phyloP scores from a whole-genome alignment of 768 basidiomycete species.

The Cyathus striatus region DNA sequence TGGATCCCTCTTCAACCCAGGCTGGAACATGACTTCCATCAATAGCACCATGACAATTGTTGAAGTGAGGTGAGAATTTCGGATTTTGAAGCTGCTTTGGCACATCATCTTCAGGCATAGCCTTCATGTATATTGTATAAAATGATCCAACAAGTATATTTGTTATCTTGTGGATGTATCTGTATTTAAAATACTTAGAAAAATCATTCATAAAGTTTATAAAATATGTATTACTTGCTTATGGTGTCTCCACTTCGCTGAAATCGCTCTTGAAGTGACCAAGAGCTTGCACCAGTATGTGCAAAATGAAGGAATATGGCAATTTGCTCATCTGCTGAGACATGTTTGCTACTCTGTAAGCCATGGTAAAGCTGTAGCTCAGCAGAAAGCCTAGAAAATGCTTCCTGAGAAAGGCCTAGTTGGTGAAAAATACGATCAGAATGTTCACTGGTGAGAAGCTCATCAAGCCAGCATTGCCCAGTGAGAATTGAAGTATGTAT shows the following conservation, averaged over 20 bases:
- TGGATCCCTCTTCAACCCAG: constrained; percentile 6
- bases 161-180: constrained; percentile 13
- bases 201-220: not conserved
- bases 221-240: constrained; percentile 13
- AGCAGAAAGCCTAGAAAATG: no score
- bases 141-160: constrained; percentile 12
- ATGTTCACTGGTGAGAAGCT: no score
- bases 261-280: constrained; percentile 27
- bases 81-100: constrained; percentile 10
- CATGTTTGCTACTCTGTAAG: no score
- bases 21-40: constrained; percentile 16
- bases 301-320: constrained; percentile 28
- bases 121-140: constrained; percentile 8
- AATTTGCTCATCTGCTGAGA: constrained; percentile 27
- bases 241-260: constrained; percentile 30
- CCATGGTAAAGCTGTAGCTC: no score
- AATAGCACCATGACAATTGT: constrained; percentile 17
- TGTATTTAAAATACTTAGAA: no score
- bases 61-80: no score
- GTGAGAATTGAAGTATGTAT: no score
- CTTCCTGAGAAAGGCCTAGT: no score
- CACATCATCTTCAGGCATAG: constrained; percentile 7
- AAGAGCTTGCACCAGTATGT: constrained; percentile 17
- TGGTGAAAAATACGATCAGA: no score
- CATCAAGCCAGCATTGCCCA: no score